These are phyloP conservation scores for Chlamydomonas applanata DNA, from an alignment of 139 green algal species.

Conservation along the genomic window DNA sequence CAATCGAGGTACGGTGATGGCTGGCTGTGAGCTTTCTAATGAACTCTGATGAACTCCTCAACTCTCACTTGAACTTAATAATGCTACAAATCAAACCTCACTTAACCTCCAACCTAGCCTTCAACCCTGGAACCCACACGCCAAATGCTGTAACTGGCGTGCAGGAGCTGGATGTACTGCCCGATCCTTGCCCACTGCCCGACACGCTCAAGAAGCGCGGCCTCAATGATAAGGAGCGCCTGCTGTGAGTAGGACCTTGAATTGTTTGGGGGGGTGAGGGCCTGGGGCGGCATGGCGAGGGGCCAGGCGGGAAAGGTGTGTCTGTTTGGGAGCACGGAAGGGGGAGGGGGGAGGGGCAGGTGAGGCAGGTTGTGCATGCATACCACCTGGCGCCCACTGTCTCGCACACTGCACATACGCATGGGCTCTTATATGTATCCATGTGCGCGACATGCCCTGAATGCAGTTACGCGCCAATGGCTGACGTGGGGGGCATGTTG, in stretches of 20 bases:
- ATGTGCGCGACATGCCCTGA: not conserved
- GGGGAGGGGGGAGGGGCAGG: too few species aligned
- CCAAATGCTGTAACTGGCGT: too few species aligned
- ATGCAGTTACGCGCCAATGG: slow-evolving; percentile 90
- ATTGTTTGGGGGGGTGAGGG: not conserved
- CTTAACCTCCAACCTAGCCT: not conserved
- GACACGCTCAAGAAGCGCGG: slow-evolving; percentile 63
- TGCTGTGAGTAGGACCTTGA: slow-evolving; percentile 60
- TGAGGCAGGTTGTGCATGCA: too few species aligned
- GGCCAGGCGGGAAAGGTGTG: too few species aligned
- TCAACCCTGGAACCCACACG: too few species aligned
- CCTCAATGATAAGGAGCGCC: slow-evolving; percentile 84
- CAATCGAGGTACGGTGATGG: slow-evolving; percentile 52
- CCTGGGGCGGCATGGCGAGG: not conserved
- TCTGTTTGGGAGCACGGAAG: too few species aligned
- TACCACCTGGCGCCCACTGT: too few species aligned
- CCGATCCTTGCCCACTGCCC: slow-evolving; percentile 96
- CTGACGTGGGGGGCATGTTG: slow-evolving; percentile 90
- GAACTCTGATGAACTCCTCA: too few species aligned
- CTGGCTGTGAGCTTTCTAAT: too few species aligned
- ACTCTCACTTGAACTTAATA: not conserved
- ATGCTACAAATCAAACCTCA: not conserved
- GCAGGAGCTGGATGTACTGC: slow-evolving; percentile 75
- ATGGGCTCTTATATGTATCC: too few species aligned
- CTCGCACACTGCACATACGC: too few species aligned